A percentile compares a stretch with the other conserved stretches of the same genome.
phyloP scores from a whole-genome alignment of 768 basidiomycete genomes.

The Pisolithus orientalis region DNA sequence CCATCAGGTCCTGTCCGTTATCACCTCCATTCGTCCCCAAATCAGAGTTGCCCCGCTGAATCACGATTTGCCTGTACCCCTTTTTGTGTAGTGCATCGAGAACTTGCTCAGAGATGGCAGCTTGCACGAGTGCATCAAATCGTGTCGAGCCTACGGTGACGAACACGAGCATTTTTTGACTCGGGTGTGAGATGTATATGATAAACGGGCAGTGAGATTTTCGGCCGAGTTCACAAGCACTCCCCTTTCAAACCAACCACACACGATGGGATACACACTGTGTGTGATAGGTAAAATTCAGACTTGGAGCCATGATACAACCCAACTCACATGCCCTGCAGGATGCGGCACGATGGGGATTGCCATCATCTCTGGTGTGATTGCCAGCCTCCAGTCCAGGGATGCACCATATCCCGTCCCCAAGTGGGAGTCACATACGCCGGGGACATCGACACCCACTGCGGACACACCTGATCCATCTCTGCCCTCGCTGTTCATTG shows the following conservation, averaged over 20 bases:
- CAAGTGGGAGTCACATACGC: slow-evolving; percentile 67
- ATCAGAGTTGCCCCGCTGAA: slow-evolving; percentile 76
- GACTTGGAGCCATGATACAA: slow-evolving; percentile 1
- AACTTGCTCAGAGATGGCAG: slow-evolving; percentile 50
- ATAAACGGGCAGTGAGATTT: no score
- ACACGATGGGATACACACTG: slow-evolving; percentile 83
- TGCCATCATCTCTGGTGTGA: slow-evolving; percentile 88
- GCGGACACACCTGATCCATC: slow-evolving; percentile 52
- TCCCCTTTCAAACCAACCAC: background rate
- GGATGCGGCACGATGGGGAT: slow-evolving; percentile 99
- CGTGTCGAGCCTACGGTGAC: slow-evolving; percentile 88
- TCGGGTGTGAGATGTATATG: no score
- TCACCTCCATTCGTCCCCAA: slow-evolving; percentile 27
- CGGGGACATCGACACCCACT: slow-evolving; percentile 70
- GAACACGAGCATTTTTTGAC: slow-evolving; percentile 39
- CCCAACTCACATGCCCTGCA: slow-evolving; percentile 23
- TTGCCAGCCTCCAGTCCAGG: slow-evolving; percentile 68
- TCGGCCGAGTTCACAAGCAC: background rate
- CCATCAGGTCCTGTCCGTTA: slow-evolving; percentile 11
- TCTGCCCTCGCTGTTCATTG: slow-evolving; percentile 73
- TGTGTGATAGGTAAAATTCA: slow-evolving; percentile 65
- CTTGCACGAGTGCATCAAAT: slow-evolving; percentile 70
- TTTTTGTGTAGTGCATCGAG: slow-evolving; percentile 45
- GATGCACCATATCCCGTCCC: slow-evolving; percentile 21
- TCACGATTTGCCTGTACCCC: slow-evolving; percentile 54